phyloP scores from a whole-genome alignment of 495 filamentous ascomycete genomes.

The Penicillium turbatum region DNA sequence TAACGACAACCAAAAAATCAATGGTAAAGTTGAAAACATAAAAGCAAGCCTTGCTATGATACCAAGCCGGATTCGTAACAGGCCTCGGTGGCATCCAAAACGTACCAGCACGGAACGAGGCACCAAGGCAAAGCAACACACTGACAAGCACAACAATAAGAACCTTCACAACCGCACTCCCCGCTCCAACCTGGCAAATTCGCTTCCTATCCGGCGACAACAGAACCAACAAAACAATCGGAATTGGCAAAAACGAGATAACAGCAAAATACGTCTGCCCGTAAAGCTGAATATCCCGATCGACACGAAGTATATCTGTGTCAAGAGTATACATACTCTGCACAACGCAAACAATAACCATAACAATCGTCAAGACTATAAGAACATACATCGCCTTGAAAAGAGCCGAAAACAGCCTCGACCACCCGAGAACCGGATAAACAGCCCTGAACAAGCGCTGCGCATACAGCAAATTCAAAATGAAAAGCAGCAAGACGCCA shows the following conservation, averaged over 20 bases:
- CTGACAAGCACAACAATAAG: constrained; percentile 54
- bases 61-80: constrained; percentile 56
- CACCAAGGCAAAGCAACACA: constrained; percentile 61
- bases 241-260: constrained; percentile 71
- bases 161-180: constrained; percentile 61
- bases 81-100: constrained; percentile 52
- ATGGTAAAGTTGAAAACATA: constrained; percentile 74
- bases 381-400: constrained; percentile 60
- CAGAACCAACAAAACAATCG: constrained; percentile 52
- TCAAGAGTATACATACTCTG: constrained; percentile 64
- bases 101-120: constrained; percentile 60
- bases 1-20: constrained; percentile 62
- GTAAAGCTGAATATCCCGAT: constrained; percentile 62
- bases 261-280: constrained; percentile 63
- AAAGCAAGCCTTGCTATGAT: constrained; percentile 65
- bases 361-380: constrained; percentile 56
- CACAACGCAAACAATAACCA: constrained; percentile 64
- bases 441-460: constrained; percentile 72
- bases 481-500: constrained; percentile 72
- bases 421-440: constrained; percentile 70
- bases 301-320: constrained; percentile 41
- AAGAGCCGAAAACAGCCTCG: constrained; percentile 37
- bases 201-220: constrained; percentile 43
- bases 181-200: constrained; percentile 68
- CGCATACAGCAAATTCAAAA: constrained; percentile 74